Evolutionary conservation across 331 rosid species (phyloP).

Genomic region (Saraca asoca): DNA sequence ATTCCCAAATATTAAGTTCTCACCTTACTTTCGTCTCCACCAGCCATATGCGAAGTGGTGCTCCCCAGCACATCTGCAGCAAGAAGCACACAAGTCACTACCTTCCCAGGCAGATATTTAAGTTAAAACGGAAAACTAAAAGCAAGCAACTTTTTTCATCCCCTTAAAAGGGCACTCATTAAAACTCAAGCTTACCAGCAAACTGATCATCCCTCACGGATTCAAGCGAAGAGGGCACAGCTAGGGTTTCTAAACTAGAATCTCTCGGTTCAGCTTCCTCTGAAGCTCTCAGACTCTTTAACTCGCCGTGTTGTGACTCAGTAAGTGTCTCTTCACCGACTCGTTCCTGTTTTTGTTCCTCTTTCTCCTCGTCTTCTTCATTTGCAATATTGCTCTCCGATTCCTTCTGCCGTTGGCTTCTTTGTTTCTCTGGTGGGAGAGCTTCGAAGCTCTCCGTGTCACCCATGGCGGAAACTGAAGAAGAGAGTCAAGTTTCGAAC

Average conservation of each 20-base stretch:
- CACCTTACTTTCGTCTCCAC: constrained; percentile 58
- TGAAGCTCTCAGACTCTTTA: constrained; percentile 15
- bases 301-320: constrained; percentile 37
- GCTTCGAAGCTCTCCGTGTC: constrained; percentile 49
- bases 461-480: constrained; percentile 51
- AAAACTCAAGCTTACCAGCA: constrained; percentile 45
- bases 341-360: constrained; percentile 25
- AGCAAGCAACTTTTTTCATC: background rate
- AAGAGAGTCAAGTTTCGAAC: constrained; percentile 45
- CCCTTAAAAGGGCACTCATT: background rate
- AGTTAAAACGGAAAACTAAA: background rate
- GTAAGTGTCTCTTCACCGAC: constrained; percentile 20
- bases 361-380: constrained; percentile 14
- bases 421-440: constrained; percentile 35
- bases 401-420: constrained; percentile 18
- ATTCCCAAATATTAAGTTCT: constrained; percentile 38
- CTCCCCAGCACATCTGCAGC: constrained; percentile 51
- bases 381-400: constrained; percentile 31
- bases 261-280: constrained; percentile 20
- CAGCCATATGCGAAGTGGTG: constrained; percentile 39
- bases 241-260: constrained; percentile 70
- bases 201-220: constrained; percentile 38
- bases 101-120: background rate
- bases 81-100: constrained; percentile 32
- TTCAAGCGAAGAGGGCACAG: constrained; percentile 38